Base-by-base conservation (phyloP, 345 rosid genomes). In the Gynandropsis gynandra region DNA sequence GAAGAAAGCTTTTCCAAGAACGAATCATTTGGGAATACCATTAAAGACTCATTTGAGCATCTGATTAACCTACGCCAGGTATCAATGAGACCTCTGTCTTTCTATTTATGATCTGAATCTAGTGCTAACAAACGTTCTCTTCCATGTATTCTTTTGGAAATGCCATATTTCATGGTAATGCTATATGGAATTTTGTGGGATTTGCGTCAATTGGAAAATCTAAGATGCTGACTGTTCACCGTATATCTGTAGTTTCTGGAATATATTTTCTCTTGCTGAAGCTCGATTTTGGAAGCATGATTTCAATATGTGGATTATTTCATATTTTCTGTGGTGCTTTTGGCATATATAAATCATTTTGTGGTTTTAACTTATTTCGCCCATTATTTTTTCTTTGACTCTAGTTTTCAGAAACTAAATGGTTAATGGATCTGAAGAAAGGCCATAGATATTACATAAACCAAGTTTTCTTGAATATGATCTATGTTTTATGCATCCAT, bases 11-110 rank as follows among this genome's bases (percentile, higher is more conserved):
- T 82, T 77, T 69, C 65, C 21, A 92, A 77, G 83, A 92, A 87
- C 51, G 97, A 87, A 61, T 76, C 79, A 70, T 92, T 85, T 74
- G 79, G 76, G 65, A 87, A 81, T 63, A 87, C 97, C 44, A 75
- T 87, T 66, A 92, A 88, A 76, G 98, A 87, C 60, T 77, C 98
- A 8, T 92, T 85, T 71, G 98, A 92, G 79, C 76, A 87, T 76
- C 76, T 85, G 50, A 87, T 87, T 65, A 92, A 92, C 76, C 82
- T 92, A 47, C 95, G 97, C 52, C 97, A 92, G 98, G 98, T 92
- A 57, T 46, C 20, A 19, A 58, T 19, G 39, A 45, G 19, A 2
- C 5, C 29, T 24, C 19, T 29, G 24, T 32, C 36, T 34, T 24
- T 47, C 12, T 56, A 51, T 16, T 50, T 14, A 54, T 48, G 16